Evolutionary conservation across 2,329 filamentous ascomycete genomes (phyloP), one percentile per base, ranked within the genome.

Genomic region (Aspergillus sp.): DNA sequence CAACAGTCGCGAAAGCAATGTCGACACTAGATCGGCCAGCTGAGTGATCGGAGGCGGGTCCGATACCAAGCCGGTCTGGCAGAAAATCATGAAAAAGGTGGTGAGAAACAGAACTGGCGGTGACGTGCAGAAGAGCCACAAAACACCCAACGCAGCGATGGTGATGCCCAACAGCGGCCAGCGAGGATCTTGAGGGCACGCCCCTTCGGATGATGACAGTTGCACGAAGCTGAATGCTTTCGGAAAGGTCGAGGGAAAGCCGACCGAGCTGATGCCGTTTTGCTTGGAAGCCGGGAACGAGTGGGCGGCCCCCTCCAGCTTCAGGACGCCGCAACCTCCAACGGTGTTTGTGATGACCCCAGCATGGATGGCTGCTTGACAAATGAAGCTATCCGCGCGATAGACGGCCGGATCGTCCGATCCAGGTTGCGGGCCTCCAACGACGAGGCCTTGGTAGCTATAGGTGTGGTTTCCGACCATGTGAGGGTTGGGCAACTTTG

Each of bases 231-330:
- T 84, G 69, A 90, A 97, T 0, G 91, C 87, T 25, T 89, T 86
- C 1, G 94, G 94, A 64, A 99, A 99, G 59, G 90, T 91, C 0
- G 91, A 93, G 57, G 91, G 83, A 67, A 99, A 99, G 4, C 73
- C 81, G 49, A 89, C 78, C 57, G 91, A 96, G 23, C 77, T 73
- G 58, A 97, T 91, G 48, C 88, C 89, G 64, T 95, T 79, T n/a
- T 79, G 79, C 45, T 82, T 81, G 9, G 86, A 85, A 40, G 82
- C 79, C 40, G 80, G 73, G 65, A 86, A 96, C 45, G 81, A 75
- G 50, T 80, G 75, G 51, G 84, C 82, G 50, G 86, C 80, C 19
- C 92, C 92, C 19, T 89, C 79, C 34, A 94, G 78, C 49, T 83
- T 81, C 29, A 94, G 81, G 3, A 95, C 89, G 52, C 91, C 91